Base-by-base conservation (phyloP, 345 rosid species). In the Chamaenerion angustifolium region DNA sequence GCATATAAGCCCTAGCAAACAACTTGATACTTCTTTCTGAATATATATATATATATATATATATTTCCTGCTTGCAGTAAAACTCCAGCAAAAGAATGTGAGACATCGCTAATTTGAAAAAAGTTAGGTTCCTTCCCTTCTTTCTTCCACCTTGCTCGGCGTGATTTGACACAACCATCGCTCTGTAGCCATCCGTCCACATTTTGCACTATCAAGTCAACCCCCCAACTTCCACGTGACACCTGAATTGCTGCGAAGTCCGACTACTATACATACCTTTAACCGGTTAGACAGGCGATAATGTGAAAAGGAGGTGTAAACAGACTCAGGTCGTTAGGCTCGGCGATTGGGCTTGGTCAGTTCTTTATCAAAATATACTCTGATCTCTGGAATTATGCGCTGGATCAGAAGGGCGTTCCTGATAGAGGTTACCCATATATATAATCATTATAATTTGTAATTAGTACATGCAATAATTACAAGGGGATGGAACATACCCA, bases 291-390 rank as follows among this genome's bases (percentile, higher is more conserved):
- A 54, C 23, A 52, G 10, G 1, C 18, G 45, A 42, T 41, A 16
- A 13, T 18, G 23, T 1, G 18, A 18, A n/a, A 16, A 18, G 9
- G 6, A n/a, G 41, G 16, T 1, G 0, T 13, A 12, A 5, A 13
- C 13, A 11, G 31, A 16, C n/a, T 42, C 5, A 1, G 23, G 6
- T 21, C 58, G 49, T 49, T 43, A 14, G 12, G 18, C 37, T 18
- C 48, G 46, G n/a, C 14, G 48, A 27, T 44, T 55, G 12, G 58
- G 49, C 58, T 55, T 55, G 31, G 58, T 55, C 41, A 55, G 23
- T 45, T 43, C 58, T 42, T 49, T 57, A 10, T 46, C 52, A 19
- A 57, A 57, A 53, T 57, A 57, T 16, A 3, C 25, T 5, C 47
- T 45, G 12, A 43, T 43, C 46, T 43, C 46, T 13, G 46, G 46